A percentile compares a stretch with the other conserved stretches of the same genome.
phyloP scores from a whole-genome alignment of 371 early-diverging fungal species.

The Catenaria anguillulae region DNA sequence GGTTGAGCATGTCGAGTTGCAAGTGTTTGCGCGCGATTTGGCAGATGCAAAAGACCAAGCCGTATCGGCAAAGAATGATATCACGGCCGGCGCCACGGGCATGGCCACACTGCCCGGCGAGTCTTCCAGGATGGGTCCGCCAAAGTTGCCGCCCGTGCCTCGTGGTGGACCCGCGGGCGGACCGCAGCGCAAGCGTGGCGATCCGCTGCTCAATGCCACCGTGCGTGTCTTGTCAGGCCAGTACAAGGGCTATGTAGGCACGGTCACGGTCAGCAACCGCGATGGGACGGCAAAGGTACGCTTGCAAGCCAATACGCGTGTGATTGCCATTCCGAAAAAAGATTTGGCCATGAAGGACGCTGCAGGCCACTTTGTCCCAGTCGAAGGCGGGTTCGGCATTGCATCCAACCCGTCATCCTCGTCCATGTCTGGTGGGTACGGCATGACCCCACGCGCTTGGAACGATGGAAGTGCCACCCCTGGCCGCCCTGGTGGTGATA shows the following conservation, averaged over 20 bases:
- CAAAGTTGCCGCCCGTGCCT: too few relatives aligned
- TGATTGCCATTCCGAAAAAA: slow-evolving; percentile 42
- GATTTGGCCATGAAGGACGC: slow-evolving; percentile 15
- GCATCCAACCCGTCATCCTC: neutral
- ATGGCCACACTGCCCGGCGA: slow-evolving; percentile 6
- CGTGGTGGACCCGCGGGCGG: neutral
- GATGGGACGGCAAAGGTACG: slow-evolving; percentile 74
- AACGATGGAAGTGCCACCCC: slow-evolving; percentile 2
- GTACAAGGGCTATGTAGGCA: slow-evolving; percentile 94
- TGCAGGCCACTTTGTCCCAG: neutral
- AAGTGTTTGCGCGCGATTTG: slow-evolving; percentile 44
- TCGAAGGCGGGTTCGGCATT: too few relatives aligned
- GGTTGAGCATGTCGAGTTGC: slow-evolving; percentile 47
- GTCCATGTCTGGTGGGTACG: slow-evolving; percentile 3
- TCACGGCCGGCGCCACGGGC: too few relatives aligned
- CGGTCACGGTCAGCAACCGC: slow-evolving; percentile 71
- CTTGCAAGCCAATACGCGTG: slow-evolving; percentile 75
- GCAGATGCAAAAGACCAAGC: slow-evolving; percentile 25
- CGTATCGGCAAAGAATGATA: slow-evolving; percentile 13
- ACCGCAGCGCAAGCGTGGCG: slow-evolving; percentile 18
- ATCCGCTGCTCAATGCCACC: slow-evolving; percentile 71
- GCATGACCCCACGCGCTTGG: slow-evolving; percentile 20
- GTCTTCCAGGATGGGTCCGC: neutral
- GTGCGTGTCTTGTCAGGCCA: slow-evolving; percentile 82
- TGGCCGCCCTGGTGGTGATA: slow-evolving; percentile 21